Evolutionary conservation across 192 early-diverging fungal genomes (phyloP), one percentile per base, ranked within the genome.

Genomic region (Coemansia sp.): DNA sequence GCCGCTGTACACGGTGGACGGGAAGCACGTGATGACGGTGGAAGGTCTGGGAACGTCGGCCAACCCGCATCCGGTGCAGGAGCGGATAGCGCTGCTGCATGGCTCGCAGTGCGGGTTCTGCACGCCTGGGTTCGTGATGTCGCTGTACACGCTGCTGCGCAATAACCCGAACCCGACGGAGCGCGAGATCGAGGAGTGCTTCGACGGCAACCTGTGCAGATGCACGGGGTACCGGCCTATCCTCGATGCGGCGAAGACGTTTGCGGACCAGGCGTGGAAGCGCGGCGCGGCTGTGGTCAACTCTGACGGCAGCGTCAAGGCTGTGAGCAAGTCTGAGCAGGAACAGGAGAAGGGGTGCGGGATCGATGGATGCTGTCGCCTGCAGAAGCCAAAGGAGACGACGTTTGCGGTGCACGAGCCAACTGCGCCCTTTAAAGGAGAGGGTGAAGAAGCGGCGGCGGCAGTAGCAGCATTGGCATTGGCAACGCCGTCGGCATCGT

Each of bases 31-130:
- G 42, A 87, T 92, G 56, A 94, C 93, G 0, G 87, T 93, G 20
- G 93, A 94, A 63, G 93, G 92, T 10, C 78, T 93, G 37, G 92
- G 94, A 11, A 86, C 85, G 55, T 60, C 84, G 51, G 78, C 85
- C 32, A 83, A 87, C 67, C 90, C 88, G 4, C 93, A 93, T 68
- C 88, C 91, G 13, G 87, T 89, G 19, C 93, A 95, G 65, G 86
- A 91, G 72, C 85, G 81, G 40, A 85, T 95, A 17, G 91, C 92
- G 5, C 67, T 85, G n/a, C 72, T 84, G 71, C 90, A 92, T 61
- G 92, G 91, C 48, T 91, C 89, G 37, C 94, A 95, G 79, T 95
- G 94, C 74, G 94, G 94, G 42, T 94, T 94, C 85, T 95, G 94
- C 64, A 95, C 94, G 3, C 93, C 94, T 4, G 94, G 94, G 19